Percentiles rank a stretch among this genome's conserved stretches.
phyloP scores from a whole-genome alignment of 306 rosid genomes.

The Acacia crassicarpa region DNA sequence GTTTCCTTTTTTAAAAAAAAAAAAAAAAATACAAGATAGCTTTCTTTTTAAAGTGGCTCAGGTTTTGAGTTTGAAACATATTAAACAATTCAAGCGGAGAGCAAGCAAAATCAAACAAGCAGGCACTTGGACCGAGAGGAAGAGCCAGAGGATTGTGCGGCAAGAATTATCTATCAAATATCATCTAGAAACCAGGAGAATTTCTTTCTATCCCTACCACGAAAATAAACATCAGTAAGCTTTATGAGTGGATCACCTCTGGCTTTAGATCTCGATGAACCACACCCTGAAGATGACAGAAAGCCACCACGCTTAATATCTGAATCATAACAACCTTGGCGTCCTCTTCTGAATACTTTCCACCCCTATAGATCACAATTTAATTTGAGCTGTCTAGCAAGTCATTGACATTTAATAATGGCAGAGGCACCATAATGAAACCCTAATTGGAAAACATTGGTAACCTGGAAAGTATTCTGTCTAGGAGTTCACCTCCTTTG shows the following conservation, averaged over 20 bases:
- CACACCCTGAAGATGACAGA: slow-evolving; percentile 44
- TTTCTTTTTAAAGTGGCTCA: background rate
- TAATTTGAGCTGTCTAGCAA: slow-evolving; percentile 15
- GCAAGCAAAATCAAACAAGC: background rate
- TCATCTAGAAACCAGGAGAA: background rate
- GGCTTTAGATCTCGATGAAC: slow-evolving; percentile 65
- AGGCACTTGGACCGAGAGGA: background rate
- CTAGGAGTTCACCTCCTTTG: slow-evolving; percentile 65
- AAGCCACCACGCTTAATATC: slow-evolving; percentile 39
- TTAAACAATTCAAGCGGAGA: background rate
- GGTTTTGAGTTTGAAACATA: background rate
- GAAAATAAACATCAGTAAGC: background rate
- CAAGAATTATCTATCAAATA: background rate
- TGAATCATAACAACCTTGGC: slow-evolving; percentile 41
- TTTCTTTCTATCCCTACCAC: background rate
- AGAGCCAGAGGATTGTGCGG: background rate
- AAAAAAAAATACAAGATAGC: no score
- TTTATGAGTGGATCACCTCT: slow-evolving; percentile 45
- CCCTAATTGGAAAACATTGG: background rate
- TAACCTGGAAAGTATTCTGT: slow-evolving; percentile 67
- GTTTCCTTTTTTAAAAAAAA: no score
- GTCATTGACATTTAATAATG: background rate
- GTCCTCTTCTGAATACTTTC: slow-evolving; percentile 44
- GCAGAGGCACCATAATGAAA: background rate
- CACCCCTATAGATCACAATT: slow-evolving; percentile 47